phyloP scores from a whole-genome alignment of 148 eudicot genomes.

The Simmondsia chinensis region DNA sequence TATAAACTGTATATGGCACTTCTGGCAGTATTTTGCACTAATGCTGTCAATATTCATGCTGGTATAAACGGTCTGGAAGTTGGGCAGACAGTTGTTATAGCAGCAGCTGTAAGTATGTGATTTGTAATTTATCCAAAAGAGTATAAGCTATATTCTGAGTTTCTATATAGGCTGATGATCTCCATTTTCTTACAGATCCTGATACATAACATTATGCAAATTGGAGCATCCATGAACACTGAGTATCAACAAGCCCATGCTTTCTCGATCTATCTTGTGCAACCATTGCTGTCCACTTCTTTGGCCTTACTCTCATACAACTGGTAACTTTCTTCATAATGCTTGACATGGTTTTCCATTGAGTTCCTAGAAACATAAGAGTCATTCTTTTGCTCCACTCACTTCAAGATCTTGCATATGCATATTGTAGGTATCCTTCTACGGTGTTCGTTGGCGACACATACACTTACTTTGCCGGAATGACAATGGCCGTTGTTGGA shows the following conservation, averaged over 20 bases:
- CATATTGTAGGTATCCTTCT: conserved; percentile 74
- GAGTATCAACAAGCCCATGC: conserved; percentile 96
- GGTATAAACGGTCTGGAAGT: conserved; percentile 98
- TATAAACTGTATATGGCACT: conserved; percentile 94
- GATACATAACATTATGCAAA: conserved; percentile 89
- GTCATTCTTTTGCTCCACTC: neutral
- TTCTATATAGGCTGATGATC: conserved; percentile 8
- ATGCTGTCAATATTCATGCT: conserved; percentile 95
- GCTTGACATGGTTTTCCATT: no score
- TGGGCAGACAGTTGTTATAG: conserved; percentile 93
- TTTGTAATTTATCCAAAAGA: conserved; percentile 5
- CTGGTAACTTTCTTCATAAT: conserved; percentile 78
- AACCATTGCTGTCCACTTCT: conserved; percentile 92
- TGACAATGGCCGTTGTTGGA: conserved; percentile 98
- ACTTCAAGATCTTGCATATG: neutral
- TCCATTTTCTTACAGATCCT: conserved; percentile 46
- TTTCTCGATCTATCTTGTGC: conserved; percentile 90
- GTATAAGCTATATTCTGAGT: neutral
- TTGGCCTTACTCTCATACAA: conserved; percentile 83
- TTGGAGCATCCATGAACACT: conserved; percentile 63
- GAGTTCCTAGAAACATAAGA: no score
- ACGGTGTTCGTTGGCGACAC: conserved; percentile 99
- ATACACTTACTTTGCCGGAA: conserved; percentile 94
- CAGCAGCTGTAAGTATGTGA: conserved; percentile 67
- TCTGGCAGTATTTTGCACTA: conserved; percentile 92